phyloP scores from a whole-genome alignment of 441 rosid genomes.

The Gossypium davidsonii region DNA sequence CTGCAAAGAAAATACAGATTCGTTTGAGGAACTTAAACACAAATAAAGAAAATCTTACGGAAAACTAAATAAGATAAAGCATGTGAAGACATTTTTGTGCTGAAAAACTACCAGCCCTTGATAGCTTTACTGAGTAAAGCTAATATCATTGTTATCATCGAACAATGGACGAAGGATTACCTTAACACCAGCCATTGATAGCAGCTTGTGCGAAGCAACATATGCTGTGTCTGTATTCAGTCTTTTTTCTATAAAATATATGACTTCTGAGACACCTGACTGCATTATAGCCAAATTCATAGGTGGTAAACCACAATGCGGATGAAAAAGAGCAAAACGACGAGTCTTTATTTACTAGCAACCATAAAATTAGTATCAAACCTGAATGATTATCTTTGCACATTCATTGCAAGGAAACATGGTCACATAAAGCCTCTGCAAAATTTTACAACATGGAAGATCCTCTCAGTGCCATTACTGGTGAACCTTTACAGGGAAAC shows the following conservation, averaged over 20 bases:
- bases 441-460: slow-evolving; percentile 14
- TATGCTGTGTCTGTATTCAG: slow-evolving; percentile 42
- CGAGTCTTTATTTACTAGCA: neutral
- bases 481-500: neutral
- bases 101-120: neutral
- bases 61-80: neutral
- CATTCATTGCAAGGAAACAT: slow-evolving; percentile 99
- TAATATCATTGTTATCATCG: neutral
- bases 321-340: neutral
- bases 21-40: neutral
- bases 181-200: slow-evolving; percentile 78
- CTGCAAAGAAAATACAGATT: neutral
- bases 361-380: slow-evolving; percentile 21
- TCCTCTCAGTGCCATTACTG: slow-evolving; percentile 7
- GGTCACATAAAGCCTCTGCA: slow-evolving; percentile 91
- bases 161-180: slow-evolving; percentile 34
- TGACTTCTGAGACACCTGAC: slow-evolving; percentile 85
- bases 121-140: neutral
- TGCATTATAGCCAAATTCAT: slow-evolving; percentile 28
- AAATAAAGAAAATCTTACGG: neutral
- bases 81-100: neutral
- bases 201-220: slow-evolving; percentile 74
- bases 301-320: neutral
- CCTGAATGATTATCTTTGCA: slow-evolving; percentile 94
- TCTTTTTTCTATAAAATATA: slow-evolving; percentile 83